A percentile compares a stretch with the other conserved stretches of the same genome.
phyloP scores from a whole-genome alignment of 345 rosid genomes.

The Brassica nigra region DNA sequence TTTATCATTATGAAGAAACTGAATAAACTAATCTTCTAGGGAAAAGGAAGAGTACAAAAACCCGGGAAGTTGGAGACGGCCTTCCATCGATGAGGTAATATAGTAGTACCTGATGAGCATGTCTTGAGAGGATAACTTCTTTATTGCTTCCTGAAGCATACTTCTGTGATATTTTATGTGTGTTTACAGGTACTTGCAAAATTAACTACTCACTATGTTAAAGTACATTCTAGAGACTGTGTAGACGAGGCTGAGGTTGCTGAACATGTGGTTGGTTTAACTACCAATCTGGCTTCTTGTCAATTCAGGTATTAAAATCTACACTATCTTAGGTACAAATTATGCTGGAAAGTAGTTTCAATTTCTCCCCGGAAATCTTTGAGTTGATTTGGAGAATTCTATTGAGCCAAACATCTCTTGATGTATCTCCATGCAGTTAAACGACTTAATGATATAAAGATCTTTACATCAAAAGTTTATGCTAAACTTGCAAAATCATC shows the following conservation, averaged over 20 bases:
- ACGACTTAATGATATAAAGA: neutral
- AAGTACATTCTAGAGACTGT: conserved; percentile 85
- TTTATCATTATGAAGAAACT: conserved; percentile 19
- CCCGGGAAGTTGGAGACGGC: conserved; percentile 68
- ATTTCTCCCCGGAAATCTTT: neutral
- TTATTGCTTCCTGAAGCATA: neutral
- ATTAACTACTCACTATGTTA: conserved; percentile 64
- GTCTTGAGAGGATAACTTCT: neutral
- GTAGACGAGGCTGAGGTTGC: conserved; percentile 92
- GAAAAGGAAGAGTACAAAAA: conserved; percentile 83
- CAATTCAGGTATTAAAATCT: conserved; percentile 57
- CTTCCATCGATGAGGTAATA: conserved; percentile 84
- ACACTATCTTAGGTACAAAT: neutral
- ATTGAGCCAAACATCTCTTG: neutral
- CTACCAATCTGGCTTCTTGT: conserved; percentile 85
- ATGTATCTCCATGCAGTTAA: neutral
- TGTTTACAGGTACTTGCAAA: conserved; percentile 64
- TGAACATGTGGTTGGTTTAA: conserved; percentile 83
- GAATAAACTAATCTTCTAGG: conserved; percentile 47
- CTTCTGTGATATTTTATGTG: neutral
- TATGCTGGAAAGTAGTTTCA: neutral
- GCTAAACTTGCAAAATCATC: neutral
- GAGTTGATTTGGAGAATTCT: neutral
- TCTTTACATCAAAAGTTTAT: neutral
- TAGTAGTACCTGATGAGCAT: conserved; percentile 16